phyloP scores from a whole-genome alignment of 371 early-diverging fungal species.

The Gilbertella persicaria region DNA sequence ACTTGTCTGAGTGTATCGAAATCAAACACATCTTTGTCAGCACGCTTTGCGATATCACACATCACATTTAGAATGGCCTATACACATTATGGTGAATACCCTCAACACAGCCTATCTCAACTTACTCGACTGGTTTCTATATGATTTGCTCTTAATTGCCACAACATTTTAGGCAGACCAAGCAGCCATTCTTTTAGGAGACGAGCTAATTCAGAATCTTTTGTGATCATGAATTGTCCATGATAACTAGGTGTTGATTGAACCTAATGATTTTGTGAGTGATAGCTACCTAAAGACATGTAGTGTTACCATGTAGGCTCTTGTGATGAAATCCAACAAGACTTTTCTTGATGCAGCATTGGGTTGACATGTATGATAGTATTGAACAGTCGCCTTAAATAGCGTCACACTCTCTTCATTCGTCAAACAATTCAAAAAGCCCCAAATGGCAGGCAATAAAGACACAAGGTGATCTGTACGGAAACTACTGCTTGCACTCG shows the following conservation, averaged over 20 bases:
- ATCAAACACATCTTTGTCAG: constrained; percentile 33
- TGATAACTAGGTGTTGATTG: constrained; percentile 46
- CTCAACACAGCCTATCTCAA: not conserved
- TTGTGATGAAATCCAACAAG: constrained; percentile 41
- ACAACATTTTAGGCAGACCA: constrained; percentile 57
- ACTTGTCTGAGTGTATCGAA: constrained; percentile 34
- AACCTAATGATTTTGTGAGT: no score
- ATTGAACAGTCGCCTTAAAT: constrained; percentile 44
- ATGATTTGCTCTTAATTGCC: constrained; percentile 52
- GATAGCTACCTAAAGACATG: no score
- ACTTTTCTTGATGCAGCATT: constrained; percentile 42
- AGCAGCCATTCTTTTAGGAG: constrained; percentile 37
- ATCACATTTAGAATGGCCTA: constrained; percentile 31
- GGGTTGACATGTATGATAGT: constrained; percentile 36
- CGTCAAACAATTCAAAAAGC: constrained; percentile 57
- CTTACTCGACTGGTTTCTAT: constrained; percentile 51
- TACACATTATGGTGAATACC: not conserved
- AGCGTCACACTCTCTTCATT: constrained; percentile 36
- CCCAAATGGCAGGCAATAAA: constrained; percentile 62
- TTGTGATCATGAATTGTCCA: constrained; percentile 31
- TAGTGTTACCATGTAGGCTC: constrained; percentile 42
- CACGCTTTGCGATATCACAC: constrained; percentile 38
- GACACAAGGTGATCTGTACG: constrained; percentile 52
- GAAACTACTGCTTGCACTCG: constrained; percentile 42
- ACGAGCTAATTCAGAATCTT: constrained; percentile 21